Evolutionary conservation across 176 grass and related monocot genomes (phyloP), one percentile per base, ranked within the genome.

Genomic region (Aegilops speltoides): DNA sequence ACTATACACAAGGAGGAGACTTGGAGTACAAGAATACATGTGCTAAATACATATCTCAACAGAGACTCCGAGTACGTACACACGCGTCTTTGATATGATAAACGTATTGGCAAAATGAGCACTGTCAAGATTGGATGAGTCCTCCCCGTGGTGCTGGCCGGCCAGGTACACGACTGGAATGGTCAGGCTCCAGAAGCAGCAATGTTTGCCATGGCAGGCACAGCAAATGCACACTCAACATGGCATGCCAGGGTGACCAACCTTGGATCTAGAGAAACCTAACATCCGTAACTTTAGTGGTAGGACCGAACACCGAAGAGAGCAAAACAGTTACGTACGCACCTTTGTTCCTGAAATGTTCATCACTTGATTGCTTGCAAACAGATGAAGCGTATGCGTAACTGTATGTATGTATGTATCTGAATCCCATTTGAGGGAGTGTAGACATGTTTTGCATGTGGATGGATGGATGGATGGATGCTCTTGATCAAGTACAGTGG

Each of bases 401-500:
- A 19, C 19, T 40, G 33, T 43, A 43, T 43, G 36, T 61, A 29
- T 54, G 20, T 33, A 1, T 71, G 68, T 40, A 71, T 41, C 20
- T 41, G 20, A 40, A 36, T 71, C 31, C 32, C 33, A 17, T 78
- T 71, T 32, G n/a, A n/a, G n/a, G n/a, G 54, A 45, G n/a, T 61
- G 24, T 23, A 64, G 76, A 65, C 60, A 79, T 54, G 17, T 73
- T 80, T 40, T 77, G 80, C 68, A 80, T 80, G 31, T 75, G 82
- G 77, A 82, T 82, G 45, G 71, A 37, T 75, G 82, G 77, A 82
- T 82, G 45, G 71, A 37, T 77, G 40, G 15, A 68, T 68, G 32
- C n/a, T 38, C 33, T 80, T 80, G 19, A 41, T 74, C 22, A 68
- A 81, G 69, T 74, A 80, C 82, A 36, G 62, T 46, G 36, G 63